phyloP scores from a whole-genome alignment of 202 grass and related monocot species.

The Elaeis oleifera region DNA sequence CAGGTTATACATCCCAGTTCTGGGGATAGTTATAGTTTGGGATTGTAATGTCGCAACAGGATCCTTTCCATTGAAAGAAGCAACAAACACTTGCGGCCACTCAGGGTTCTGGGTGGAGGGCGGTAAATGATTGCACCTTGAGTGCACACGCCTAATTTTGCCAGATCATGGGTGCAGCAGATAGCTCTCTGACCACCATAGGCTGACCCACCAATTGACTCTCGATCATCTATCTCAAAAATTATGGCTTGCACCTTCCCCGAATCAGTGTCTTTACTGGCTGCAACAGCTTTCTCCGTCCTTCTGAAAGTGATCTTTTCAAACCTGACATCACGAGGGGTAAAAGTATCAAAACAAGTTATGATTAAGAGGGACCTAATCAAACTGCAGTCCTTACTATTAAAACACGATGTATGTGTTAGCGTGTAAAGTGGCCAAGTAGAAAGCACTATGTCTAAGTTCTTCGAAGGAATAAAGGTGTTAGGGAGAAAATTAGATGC shows the following conservation, averaged over 20 bases:
- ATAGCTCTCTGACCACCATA: slow-evolving; percentile 22
- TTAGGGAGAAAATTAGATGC: too few species aligned
- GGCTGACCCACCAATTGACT: slow-evolving; percentile 17
- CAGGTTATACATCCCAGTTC: slow-evolving; percentile 23
- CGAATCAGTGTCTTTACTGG: slow-evolving; percentile 13
- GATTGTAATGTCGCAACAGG: slow-evolving; percentile 4
- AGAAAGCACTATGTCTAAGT: too few species aligned
- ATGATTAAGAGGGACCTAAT: too few species aligned
- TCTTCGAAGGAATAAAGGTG: too few species aligned
- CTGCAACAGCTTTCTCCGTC: slow-evolving; percentile 5
- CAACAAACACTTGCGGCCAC: slow-evolving; percentile 12
- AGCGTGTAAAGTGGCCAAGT: too few species aligned
- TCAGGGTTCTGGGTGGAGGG: not conserved
- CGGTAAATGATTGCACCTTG: slow-evolving; percentile 10
- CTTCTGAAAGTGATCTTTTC: slow-evolving; percentile 18
- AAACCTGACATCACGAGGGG: not conserved
- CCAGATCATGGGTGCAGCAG: slow-evolving; percentile 19
- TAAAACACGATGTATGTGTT: too few species aligned
- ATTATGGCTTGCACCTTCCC: slow-evolving; percentile 15
- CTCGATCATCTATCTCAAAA: slow-evolving; percentile 18
- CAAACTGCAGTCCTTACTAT: too few species aligned
- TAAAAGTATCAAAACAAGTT: too few species aligned
- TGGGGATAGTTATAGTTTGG: slow-evolving; percentile 5
- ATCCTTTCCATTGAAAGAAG: slow-evolving; percentile 6
- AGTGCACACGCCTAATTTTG: slow-evolving; percentile 16